Base-by-base conservation (phyloP, 192 early-diverging fungal species). In the Dissophora ornata region DNA sequence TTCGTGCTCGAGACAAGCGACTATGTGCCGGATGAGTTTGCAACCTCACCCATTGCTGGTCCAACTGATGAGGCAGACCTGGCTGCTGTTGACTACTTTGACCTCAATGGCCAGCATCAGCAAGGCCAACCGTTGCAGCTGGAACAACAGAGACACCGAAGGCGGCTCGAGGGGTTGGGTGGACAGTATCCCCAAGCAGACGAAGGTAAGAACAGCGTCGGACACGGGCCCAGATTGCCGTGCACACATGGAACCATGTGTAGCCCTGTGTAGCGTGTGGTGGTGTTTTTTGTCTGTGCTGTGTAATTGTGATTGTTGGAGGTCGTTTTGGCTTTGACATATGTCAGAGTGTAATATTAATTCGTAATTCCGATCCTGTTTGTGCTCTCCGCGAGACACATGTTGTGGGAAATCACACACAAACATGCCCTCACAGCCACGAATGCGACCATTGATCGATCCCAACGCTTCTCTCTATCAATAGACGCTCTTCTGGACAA, bases 1-100 rank as follows among this genome's bases (percentile, higher is more conserved):
- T 99, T 99, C 82, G 95, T 99, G 5, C 85, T 98, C 29, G 94
- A 97, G 69, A 93, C 94, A 0, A 94, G 97, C 29, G 86, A 92
- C 57, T 88, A 92, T 34, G 95, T 97, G 16, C 96, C 95, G 24
- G 88, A 89, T 52, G 95, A 96, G 69, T 94, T 95, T 65, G 95
- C 92, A 57, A 99, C 97, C 10, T 97, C 95, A 9, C 97, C 97
- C 2, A 91, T 97, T 45, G 85, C 86, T 12, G 86, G 84, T 13
- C 89, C 92, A 8, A 49, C 41, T 5, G 73, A 77, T 41, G 73
- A 77, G 19, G 36, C 38, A 10, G 73, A 77, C 25, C 28, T 77
- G 21, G 53, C 64, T 2, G 52, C 73, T 5, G 73, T 77, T 4
- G 73, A 77, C 38, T 77, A 77, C 40, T 77, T 77, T 77, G 73